Base-by-base conservation (phyloP, 73 alveolate species). In the Paramecium caudatum region DNA sequence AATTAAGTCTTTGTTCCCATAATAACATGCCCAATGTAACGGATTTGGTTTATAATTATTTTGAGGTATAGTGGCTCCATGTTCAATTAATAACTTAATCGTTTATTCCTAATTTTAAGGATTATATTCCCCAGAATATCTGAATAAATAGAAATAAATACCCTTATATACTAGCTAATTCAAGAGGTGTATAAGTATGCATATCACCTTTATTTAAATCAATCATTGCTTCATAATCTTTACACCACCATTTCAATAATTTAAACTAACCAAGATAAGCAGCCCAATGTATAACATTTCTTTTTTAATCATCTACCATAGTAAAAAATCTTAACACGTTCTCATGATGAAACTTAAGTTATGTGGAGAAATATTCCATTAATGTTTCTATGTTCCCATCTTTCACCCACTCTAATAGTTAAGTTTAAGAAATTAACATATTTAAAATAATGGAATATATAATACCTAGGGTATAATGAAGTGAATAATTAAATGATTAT, bases 261-360 rank as follows among this genome's bases (percentile, higher is more conserved):
- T 68, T 37, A 68, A 32, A 68, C 34, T 68, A 68, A 32, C 84
- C 84, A 9, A 68, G 34, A 68, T 68, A 68, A 68, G 84, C 84
- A 10, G 84, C 84, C 84, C 84, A 68, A 68, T 68, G 84, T 15
- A 68, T 43, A 16, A 68, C 84, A 34, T 32, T 34, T 68, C 84
- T 10, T 16, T 16, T 68, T 37, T 68, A 8, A 68, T 68, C 50
- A 68, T 68, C 84, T 25, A 68, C 50, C 84, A 68, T 32, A 68
- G 47, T 2, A 68, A 68, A 68, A 37, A 68, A 68, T 68, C 17
- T 25, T 23, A 27, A 25, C 61, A 68, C 9, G 25, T 32, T 37
- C 1, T 68, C 30, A 32, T 68, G 5, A 5, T 34, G 15, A 34
- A 37, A 34, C 36, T 10, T 33, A 13, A 68, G 37, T 6, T 68